These are phyloP conservation scores for Pythium periplocum DNA, from an alignment of 352 stramenopile species.

Conservation along the genomic window DNA sequence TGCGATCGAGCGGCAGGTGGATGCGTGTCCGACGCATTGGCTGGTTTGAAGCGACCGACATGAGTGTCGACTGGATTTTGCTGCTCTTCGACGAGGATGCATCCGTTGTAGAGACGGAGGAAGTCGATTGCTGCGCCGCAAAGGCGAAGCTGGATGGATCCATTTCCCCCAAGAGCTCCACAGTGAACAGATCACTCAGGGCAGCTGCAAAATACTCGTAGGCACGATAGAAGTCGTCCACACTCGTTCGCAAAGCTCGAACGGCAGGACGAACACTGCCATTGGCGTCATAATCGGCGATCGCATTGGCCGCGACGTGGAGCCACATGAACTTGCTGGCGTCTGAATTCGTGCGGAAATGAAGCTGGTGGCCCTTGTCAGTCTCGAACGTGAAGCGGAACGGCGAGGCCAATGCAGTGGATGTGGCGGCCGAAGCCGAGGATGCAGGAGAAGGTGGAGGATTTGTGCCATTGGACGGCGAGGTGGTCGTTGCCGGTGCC, in stretches of 20 bases:
- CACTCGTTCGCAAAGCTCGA: constrained; percentile 34
- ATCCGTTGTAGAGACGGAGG: constrained; percentile 9
- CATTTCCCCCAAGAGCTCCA: constrained; percentile 19
- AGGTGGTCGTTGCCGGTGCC: not conserved
- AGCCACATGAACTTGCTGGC: constrained; percentile 80
- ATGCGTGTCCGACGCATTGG: constrained; percentile 44
- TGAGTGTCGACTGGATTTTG: constrained; percentile 42
- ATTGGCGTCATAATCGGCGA: constrained; percentile 41
- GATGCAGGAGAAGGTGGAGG: not conserved
- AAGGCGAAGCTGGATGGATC: not conserved
- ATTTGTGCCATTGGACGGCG: not conserved
- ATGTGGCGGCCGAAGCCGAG: constrained; percentile 3
- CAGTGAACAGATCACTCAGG: constrained; percentile 47
- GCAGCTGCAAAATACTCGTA: constrained; percentile 73
- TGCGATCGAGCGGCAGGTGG: constrained; percentile 46
- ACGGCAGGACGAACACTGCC: constrained; percentile 24
- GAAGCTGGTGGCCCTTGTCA: constrained; percentile 78
- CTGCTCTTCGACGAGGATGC: constrained; percentile 27
- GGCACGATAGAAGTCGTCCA: constrained; percentile 68
- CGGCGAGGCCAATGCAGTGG: constrained; percentile 17
- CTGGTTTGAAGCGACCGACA: constrained; percentile 45
- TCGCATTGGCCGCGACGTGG: constrained; percentile 60
- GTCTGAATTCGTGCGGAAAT: constrained; percentile 82
- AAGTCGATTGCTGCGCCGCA: not conserved
- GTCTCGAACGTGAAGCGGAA: constrained; percentile 83